phyloP scores from a whole-genome alignment of 768 basidiomycete species.

The Tulasnella sp. region DNA sequence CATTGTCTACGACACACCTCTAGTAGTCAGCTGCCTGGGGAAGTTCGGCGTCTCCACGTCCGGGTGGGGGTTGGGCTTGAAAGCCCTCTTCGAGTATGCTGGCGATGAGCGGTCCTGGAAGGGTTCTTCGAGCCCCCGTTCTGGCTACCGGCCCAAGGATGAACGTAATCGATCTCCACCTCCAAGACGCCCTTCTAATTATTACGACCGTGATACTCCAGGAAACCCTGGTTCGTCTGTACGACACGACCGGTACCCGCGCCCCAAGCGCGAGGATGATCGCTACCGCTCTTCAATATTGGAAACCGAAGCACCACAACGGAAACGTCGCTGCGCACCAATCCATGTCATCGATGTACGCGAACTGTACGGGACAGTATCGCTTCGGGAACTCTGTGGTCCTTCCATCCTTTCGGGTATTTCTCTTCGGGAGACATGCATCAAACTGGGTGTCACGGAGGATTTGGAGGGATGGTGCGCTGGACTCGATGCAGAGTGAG shows the following conservation, averaged over 20 bases:
- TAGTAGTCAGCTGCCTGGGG: neutral
- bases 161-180: neutral
- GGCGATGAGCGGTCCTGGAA: neutral
- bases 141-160: neutral
- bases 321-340: neutral
- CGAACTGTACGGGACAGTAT: constrained; percentile 1
- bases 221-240: neutral
- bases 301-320: neutral
- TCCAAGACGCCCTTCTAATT: neutral
- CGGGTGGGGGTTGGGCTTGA: neutral
- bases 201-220: neutral
- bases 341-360: constrained; percentile 10
- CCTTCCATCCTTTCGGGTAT: neutral
- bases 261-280: neutral
- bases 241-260: neutral
- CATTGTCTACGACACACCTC: constrained; percentile 3
- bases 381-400: neutral
- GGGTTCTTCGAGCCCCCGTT: neutral
- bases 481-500: constrained; percentile 13
- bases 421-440: constrained; percentile 1
- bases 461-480: constrained; percentile 9
- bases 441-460: neutral
- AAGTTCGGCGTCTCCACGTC: neutral
- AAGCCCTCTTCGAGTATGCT: neutral
- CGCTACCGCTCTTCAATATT: neutral